A percentile compares a stretch with the other conserved stretches of the same genome.
phyloP scores from a whole-genome alignment of 164 flowering plant species.

The Warburgia ugandensis region DNA sequence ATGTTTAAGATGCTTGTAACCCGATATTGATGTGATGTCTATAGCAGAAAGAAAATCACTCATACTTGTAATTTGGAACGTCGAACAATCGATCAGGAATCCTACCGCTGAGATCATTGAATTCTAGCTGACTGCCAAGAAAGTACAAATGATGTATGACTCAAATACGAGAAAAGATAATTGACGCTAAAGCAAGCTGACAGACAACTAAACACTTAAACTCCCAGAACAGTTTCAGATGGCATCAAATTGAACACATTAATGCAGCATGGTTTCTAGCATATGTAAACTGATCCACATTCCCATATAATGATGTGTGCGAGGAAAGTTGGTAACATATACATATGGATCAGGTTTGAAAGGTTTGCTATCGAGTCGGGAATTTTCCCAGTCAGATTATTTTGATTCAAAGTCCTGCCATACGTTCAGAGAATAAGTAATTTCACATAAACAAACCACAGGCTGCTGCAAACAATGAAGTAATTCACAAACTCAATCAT shows the following conservation, averaged over 20 bases:
- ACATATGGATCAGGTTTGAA: conserved; percentile 54
- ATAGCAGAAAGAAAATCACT: not conserved
- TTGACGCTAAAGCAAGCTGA: not conserved
- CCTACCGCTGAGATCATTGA: conserved; percentile 65
- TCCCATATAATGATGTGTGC: too few relatives aligned
- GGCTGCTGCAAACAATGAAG: too few relatives aligned
- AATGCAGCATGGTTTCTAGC: too few relatives aligned
- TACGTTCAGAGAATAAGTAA: conserved; percentile 6
- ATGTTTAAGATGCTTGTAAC: not conserved
- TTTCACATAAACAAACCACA: conserved; percentile 3
- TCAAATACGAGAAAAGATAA: not conserved
- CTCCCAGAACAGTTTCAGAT: too few relatives aligned
- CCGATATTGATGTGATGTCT: too few relatives aligned
- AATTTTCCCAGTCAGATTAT: conserved; percentile 65
- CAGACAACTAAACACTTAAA: too few relatives aligned
- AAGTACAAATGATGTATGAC: not conserved
- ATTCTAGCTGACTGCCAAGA: conserved; percentile 66
- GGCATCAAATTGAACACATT: too few relatives aligned
- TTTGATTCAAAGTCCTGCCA: conserved; percentile 75
- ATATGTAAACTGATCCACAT: too few relatives aligned
- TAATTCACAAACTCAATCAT: too few relatives aligned
- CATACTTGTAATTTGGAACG: conserved; percentile 69
- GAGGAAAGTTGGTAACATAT: conserved; percentile 29
- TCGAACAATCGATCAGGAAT: conserved; percentile 56
- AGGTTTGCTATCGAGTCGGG: conserved; percentile 65